Conservation (phyloP, 176 grass and related monocot species). For the Stipa capillata region DNA sequence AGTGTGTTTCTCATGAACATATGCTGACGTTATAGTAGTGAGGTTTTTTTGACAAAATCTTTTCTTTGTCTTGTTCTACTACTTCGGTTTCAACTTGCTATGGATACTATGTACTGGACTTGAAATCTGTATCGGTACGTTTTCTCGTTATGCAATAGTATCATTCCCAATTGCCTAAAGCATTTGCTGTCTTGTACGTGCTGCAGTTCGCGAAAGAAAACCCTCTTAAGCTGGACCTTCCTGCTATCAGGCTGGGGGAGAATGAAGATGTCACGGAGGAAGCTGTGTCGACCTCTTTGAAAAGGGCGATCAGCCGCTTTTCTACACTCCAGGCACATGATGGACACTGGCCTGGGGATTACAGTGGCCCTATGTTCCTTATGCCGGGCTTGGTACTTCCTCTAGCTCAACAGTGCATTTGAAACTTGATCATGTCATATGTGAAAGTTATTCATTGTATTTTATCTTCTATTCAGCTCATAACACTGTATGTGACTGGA, state of each 20-base stretch:
- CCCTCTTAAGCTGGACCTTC: slow-evolving; percentile 53
- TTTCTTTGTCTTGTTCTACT: neutral
- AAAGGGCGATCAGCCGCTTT: slow-evolving; percentile 47
- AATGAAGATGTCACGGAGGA: slow-evolving; percentile 67
- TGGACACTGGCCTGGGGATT: slow-evolving; percentile 87
- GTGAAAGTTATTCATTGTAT: slow-evolving; percentile 5
- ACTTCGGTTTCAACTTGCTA: neutral
- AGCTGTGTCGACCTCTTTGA: slow-evolving; percentile 40
- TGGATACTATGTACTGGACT: neutral
- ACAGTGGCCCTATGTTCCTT: slow-evolving; percentile 78
- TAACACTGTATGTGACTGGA: slow-evolving; percentile 52
- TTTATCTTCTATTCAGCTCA: slow-evolving; percentile 44
- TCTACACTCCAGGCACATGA: slow-evolving; percentile 79
- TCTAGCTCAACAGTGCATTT: neutral
- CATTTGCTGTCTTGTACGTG: slow-evolving; percentile 2
- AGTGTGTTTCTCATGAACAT: neutral
- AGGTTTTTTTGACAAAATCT: neutral
- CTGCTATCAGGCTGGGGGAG: slow-evolving; percentile 45
- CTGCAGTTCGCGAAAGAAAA: slow-evolving; percentile 69
- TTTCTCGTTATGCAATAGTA: neutral
- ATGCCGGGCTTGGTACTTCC: slow-evolving; percentile 76
- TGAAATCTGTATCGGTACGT: neutral
- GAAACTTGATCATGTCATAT: neutral
- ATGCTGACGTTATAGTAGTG: neutral
- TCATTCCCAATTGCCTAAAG: neutral